A percentile compares a stretch with the other conserved stretches of the same genome.
phyloP scores from a whole-genome alignment of 192 early-diverging fungal species.

The Coemansia sp. region DNA sequence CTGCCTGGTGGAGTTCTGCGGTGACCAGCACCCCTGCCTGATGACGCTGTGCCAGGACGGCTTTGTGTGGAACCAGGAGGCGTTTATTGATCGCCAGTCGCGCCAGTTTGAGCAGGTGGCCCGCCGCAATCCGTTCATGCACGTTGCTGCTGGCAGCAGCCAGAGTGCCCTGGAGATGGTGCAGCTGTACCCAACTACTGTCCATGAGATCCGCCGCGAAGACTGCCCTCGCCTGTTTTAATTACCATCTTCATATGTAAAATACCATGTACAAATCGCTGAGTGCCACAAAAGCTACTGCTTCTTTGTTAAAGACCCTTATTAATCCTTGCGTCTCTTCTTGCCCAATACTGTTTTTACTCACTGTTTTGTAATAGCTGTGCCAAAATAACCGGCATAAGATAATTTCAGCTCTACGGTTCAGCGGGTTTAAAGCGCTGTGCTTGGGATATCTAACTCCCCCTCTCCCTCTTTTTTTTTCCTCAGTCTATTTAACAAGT shows the following conservation, averaged over 20 bases:
- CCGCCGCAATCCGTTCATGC: conserved; percentile 37
- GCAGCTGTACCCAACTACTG: conserved; percentile 20
- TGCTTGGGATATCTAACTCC: not conserved
- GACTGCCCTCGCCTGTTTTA: conserved; percentile 18
- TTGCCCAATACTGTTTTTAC: not conserved
- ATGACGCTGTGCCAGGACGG: conserved; percentile 43
- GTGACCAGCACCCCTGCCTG: conserved; percentile 17
- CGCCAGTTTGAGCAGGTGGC: conserved; percentile 22
- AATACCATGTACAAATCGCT: too few relatives aligned
- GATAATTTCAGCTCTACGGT: too few relatives aligned
- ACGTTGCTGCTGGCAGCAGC: not conserved
- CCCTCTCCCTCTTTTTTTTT: not conserved
- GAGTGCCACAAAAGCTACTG: too few relatives aligned
- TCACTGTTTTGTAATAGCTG: not conserved
- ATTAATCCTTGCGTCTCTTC: conserved; percentile 2
- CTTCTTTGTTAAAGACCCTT: not conserved
- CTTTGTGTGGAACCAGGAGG: conserved; percentile 45
- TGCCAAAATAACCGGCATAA: not conserved
- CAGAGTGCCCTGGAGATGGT: conserved; percentile 12
- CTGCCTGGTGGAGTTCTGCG: conserved; percentile 30
- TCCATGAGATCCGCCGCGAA: conserved; percentile 32
- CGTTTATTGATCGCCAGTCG: conserved; percentile 23
- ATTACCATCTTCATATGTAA: too few relatives aligned
- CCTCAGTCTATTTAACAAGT: not conserved
- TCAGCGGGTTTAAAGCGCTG: too few relatives aligned